phyloP scores from a whole-genome alignment of 352 stramenopile species.

The Phytopythium helicoides region DNA sequence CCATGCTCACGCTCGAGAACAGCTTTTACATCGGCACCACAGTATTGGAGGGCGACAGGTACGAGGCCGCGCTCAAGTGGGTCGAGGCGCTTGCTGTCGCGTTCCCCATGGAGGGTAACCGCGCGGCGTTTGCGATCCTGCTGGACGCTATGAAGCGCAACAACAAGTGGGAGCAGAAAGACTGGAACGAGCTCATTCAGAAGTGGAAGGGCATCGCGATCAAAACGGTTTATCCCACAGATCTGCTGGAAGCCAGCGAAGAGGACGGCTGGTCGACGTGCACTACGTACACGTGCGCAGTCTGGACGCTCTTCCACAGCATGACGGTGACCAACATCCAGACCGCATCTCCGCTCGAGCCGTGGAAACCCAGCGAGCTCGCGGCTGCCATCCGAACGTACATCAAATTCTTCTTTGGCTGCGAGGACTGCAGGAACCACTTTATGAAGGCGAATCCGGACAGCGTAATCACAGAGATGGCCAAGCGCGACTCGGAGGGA shows the following conservation, averaged over 20 bases:
- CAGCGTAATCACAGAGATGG: slow-evolving; percentile 44
- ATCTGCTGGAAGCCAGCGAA: slow-evolving; percentile 56
- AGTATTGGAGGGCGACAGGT: slow-evolving; percentile 62
- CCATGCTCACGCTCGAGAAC: slow-evolving; percentile 68
- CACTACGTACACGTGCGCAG: slow-evolving; percentile 74
- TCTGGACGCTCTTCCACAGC: slow-evolving; percentile 84
- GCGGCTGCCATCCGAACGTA: slow-evolving; percentile 65
- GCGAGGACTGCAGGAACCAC: slow-evolving; percentile 70
- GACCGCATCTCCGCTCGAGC: slow-evolving; percentile 17
- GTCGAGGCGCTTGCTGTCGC: slow-evolving; percentile 48
- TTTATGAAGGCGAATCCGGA: slow-evolving; percentile 68
- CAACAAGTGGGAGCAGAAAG: slow-evolving; percentile 43
- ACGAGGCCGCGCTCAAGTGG: slow-evolving; percentile 62
- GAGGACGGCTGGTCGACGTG: slow-evolving; percentile 52
- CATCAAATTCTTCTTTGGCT: slow-evolving; percentile 82
- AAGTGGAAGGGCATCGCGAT: slow-evolving; percentile 54
- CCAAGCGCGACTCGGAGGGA: slow-evolving; percentile 29
- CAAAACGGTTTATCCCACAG: slow-evolving; percentile 51
- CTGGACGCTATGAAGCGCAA: slow-evolving; percentile 31
- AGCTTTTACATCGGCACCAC: slow-evolving; percentile 67
- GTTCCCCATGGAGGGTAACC: slow-evolving; percentile 73
- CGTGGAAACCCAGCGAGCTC: slow-evolving; percentile 55
- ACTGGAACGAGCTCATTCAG: slow-evolving; percentile 60
- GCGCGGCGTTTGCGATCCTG: slow-evolving; percentile 41
- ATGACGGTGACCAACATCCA: slow-evolving; percentile 48